Conservation (phyloP, 768 basidiomycete genomes). For the Mycena kentingensis region DNA sequence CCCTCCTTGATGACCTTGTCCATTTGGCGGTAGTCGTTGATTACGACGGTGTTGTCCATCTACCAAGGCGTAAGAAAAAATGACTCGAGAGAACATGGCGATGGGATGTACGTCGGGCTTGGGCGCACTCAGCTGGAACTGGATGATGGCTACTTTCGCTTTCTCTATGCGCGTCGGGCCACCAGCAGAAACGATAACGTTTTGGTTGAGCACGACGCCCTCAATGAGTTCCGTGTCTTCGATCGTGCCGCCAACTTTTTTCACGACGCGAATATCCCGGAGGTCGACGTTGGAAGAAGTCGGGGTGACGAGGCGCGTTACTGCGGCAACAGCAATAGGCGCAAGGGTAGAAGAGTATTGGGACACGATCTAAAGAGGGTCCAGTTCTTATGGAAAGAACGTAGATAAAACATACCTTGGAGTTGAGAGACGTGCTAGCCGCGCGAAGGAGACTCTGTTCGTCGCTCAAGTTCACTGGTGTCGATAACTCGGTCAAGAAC, state of each 20-base stretch:
- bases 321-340: constrained; percentile 98
- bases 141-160: constrained; percentile 96
- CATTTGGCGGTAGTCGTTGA: constrained; percentile 99
- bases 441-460: constrained; percentile 83
- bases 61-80: constrained; percentile 34
- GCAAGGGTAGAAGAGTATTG: constrained; percentile 98
- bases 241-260: constrained; percentile 98
- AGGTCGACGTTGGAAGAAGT: constrained; percentile 95
- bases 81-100: constrained; percentile 1
- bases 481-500: constrained; percentile 89
- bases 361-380: constrained; percentile 79
- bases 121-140: constrained; percentile 96
- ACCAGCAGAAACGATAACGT: constrained; percentile 85
- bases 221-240: constrained; percentile 98
- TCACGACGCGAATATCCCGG: constrained; percentile 93
- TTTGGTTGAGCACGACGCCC: constrained; percentile 97
- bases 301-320: constrained; percentile 85
- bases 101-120: constrained; percentile 84
- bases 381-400: constrained; percentile 1
- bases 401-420: constrained; percentile 62
- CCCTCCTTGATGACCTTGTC: constrained; percentile 99
- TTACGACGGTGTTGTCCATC: constrained; percentile 99
- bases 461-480: constrained; percentile 89
- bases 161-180: constrained; percentile 96
- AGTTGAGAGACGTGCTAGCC: constrained; percentile 93